These are phyloP conservation scores for Candida maris DNA, from an alignment of 805 yeast species.

Conservation along the genomic window DNA sequence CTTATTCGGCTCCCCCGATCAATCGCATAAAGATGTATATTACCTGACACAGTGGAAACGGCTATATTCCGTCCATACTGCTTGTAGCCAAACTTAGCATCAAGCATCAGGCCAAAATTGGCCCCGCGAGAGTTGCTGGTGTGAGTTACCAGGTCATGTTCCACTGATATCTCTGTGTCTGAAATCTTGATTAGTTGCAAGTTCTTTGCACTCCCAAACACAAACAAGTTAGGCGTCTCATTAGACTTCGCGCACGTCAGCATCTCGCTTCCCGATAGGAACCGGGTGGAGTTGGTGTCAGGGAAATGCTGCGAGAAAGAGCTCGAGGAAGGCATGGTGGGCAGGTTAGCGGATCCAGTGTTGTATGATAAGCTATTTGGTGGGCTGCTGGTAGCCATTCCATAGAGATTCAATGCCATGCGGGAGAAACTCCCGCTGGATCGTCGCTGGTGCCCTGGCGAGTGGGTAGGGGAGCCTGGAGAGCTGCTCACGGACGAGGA, in stretches of 20 bases:
- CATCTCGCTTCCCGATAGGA: constrained; percentile 33
- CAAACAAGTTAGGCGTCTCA: constrained; percentile 34
- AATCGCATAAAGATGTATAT: constrained; percentile 35
- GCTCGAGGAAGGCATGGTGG: constrained; percentile 15
- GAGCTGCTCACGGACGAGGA: constrained; percentile 18
- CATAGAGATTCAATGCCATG: constrained; percentile 59
- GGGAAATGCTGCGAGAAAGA: constrained; percentile 25
- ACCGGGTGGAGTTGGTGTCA: constrained; percentile 24
- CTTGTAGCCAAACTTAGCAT: constrained; percentile 41
- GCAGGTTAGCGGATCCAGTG: constrained; percentile 21
- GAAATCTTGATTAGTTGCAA: constrained; percentile 37
- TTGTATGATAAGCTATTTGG: constrained; percentile 10
- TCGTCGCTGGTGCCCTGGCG: constrained; percentile 24
- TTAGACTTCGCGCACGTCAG: constrained; percentile 31
- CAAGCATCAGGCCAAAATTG: constrained; percentile 39
- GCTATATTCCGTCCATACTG: constrained; percentile 38
- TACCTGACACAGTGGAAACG: constrained; percentile 45
- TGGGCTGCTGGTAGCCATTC: constrained; percentile 28
- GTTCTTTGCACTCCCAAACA: constrained; percentile 40
- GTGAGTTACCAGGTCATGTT: constrained; percentile 34
- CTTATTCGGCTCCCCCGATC: constrained; percentile 29
- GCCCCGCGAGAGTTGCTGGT: constrained; percentile 28
- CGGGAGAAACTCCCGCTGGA: constrained; percentile 41
- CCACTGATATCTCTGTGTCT: constrained; percentile 28
- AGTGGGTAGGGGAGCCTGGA: constrained; percentile 21